phyloP scores from a whole-genome alignment of 2,329 filamentous ascomycete species.

The Helotiales sp. region DNA sequence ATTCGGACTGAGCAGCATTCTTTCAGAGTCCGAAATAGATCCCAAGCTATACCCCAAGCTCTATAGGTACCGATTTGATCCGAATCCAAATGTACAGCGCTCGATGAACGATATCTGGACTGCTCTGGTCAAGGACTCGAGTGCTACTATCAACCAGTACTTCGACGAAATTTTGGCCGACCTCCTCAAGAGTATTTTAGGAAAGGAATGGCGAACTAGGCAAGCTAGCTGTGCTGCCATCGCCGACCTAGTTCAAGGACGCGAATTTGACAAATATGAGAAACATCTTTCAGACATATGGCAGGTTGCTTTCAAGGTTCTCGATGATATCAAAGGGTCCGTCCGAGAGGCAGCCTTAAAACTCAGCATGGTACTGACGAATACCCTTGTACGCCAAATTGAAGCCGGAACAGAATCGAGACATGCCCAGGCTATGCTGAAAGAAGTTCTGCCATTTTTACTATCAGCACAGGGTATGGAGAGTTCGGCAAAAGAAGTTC shows the following conservation, averaged over 20 bases:
- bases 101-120: conserved; percentile 99
- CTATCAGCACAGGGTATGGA: conserved; percentile 89
- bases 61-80: conserved; percentile 93
- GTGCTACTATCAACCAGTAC: conserved; percentile 74
- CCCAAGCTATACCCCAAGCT: conserved; percentile 95
- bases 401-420: conserved; percentile 76
- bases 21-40: conserved; percentile 86
- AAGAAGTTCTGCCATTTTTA: conserved; percentile 87
- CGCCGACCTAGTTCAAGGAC: conserved; percentile 83
- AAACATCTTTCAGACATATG: conserved; percentile 85
- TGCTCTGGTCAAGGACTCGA: conserved; percentile 88
- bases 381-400: conserved; percentile 81
- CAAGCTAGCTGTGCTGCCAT: conserved; percentile 93
- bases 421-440: conserved; percentile 78
- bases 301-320: conserved; percentile 82
- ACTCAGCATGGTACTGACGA: conserved; percentile 83
- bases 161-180: conserved; percentile 92
- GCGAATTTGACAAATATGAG: conserved; percentile 77
- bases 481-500: conserved; percentile 85
- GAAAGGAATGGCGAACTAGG: conserved; percentile 90
- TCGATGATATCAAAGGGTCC: conserved; percentile 94
- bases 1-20: conserved; percentile 89
- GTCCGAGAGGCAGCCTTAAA: conserved; percentile 82
- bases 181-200: conserved; percentile 81
- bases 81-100: conserved; percentile 86